Base-by-base conservation (phyloP, 192 early-diverging fungal species). In the Radiomyces spectabilis region DNA sequence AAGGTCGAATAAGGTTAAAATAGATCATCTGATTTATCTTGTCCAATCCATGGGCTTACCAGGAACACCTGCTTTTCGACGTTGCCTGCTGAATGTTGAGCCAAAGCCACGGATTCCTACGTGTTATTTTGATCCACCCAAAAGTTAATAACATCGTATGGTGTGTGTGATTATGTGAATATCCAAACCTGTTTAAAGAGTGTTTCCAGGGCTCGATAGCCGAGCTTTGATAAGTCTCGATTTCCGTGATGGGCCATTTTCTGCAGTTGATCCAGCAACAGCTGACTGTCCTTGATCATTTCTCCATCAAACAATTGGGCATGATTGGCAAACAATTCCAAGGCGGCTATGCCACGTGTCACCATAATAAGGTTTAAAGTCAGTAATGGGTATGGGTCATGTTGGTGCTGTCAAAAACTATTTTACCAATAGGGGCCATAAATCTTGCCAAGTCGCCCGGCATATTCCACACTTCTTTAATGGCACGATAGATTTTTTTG, bases 401-500 rank as follows among this genome's bases (percentile, higher is more conserved):
- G 26, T n/a, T 22, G 26, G 51, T 7, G 44, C n/a, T 2, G 25
- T 38, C 24, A 33, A 30, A 32, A 46, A 12, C 30, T 26, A 16
- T 2, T 40, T 21, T 57, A 65, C 60, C 72, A 24, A 62, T 52
- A 4, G 74, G 74, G 12, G 61, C 49, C 2, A 56, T 59, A 52
- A 59, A 76, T 22, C 66, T 48, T 16, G 47, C 51, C 2, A 76
- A 45, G 34, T 72, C 70, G 5, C 70, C 64, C 13, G 74, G 74
- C 1, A 76, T 55, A 41, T 69, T 52, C 13, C 72, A 48, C 15
- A 72, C 29, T 2, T 40, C 56, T 37, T 66, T 66, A 19, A 73
- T 33, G 12, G 64, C 32, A 21, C 43, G 22, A 19, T 69, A 59
- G 3, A 71, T 42, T 1, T 41, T 52, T 15, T 59, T 52, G 3